These are phyloP conservation scores for Triticum timopheevii DNA, from an alignment of 176 grass and related monocot genomes.

Conservation along the genomic window DNA sequence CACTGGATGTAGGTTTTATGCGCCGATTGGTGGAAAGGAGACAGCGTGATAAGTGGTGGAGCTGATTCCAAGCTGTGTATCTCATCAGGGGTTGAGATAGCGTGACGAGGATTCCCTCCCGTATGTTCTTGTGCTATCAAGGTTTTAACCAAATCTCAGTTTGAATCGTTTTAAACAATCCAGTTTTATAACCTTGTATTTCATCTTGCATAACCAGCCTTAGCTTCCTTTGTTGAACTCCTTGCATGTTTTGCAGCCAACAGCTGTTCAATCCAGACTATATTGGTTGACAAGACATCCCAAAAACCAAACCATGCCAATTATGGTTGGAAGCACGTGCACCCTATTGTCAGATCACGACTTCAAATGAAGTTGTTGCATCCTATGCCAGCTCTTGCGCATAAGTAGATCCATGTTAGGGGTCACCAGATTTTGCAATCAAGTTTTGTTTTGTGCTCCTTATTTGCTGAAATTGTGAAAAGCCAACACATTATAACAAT, in stretches of 20 bases:
- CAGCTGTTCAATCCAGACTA: slow-evolving; percentile 20
- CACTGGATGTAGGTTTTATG: slow-evolving; percentile 62
- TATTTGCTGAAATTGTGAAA: background rate
- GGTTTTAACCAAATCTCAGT: slow-evolving; percentile 9
- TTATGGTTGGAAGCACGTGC: background rate
- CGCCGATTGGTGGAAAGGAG: slow-evolving; percentile 90
- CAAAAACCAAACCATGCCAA: slow-evolving; percentile 10
- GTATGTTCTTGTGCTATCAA: background rate
- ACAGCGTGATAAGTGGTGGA: slow-evolving; percentile 83
- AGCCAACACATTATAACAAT: background rate
- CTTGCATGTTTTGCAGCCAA: slow-evolving; percentile 8
- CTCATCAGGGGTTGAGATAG: slow-evolving; percentile 65
- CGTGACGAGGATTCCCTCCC: slow-evolving; percentile 27
- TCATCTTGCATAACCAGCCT: background rate
- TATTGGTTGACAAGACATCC: background rate
- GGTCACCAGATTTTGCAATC: background rate
- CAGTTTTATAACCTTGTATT: slow-evolving; percentile 10
- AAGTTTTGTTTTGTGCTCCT: background rate
- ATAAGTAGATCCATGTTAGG: background rate
- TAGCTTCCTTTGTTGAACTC: background rate
- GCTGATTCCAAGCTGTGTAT: slow-evolving; percentile 89
- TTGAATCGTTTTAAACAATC: background rate
- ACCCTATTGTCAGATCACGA: background rate
- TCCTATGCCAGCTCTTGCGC: background rate
- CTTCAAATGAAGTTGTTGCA: background rate